These are phyloP conservation scores for Testicularia cyperi DNA, from an alignment of 1,284 basidiomycete genomes.

Conservation along the genomic window DNA sequence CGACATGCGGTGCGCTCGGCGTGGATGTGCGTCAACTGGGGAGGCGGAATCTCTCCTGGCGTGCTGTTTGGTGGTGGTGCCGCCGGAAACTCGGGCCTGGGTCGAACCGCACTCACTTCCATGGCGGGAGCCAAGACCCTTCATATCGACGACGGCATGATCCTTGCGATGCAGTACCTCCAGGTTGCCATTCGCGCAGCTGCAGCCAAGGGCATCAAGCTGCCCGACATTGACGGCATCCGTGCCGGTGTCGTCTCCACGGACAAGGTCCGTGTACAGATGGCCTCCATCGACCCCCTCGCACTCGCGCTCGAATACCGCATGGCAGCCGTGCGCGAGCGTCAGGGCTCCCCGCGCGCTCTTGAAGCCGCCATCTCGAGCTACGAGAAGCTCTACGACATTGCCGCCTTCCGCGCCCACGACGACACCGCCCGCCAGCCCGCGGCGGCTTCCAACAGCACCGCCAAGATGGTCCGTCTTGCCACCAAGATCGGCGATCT, in stretches of 20 bases:
- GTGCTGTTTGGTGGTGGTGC: slow-evolving; percentile 36
- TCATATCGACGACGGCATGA: slow-evolving; percentile 34
- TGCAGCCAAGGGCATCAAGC: slow-evolving; percentile 31
- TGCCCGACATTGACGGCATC: slow-evolving; percentile 38
- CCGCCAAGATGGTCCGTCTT: slow-evolving; percentile 33
- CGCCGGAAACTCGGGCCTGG: slow-evolving; percentile 15
- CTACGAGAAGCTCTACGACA: slow-evolving; percentile 31
- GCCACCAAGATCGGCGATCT: slow-evolving; percentile 51
- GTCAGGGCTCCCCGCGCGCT: slow-evolving; percentile 25
- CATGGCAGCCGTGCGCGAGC: slow-evolving; percentile 26
- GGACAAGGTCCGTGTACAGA: slow-evolving; percentile 20
- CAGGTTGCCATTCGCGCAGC: slow-evolving; percentile 36
- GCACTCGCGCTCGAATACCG: slow-evolving; percentile 25
- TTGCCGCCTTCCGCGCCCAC: slow-evolving; percentile 1
- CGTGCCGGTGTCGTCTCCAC: slow-evolving; percentile 13
- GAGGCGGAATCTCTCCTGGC: slow-evolving; percentile 49
- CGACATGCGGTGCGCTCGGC: slow-evolving; percentile 52
- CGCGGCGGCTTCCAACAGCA: slow-evolving; percentile 1
- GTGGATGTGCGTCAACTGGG: slow-evolving; percentile 56
- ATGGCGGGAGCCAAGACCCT: slow-evolving; percentile 19
- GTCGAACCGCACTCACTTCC: slow-evolving; percentile 17
- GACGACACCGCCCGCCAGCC: too few relatives aligned
- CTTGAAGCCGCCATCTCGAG: slow-evolving; percentile 14
- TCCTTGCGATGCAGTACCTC: slow-evolving; percentile 44
- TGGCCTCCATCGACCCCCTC: slow-evolving; percentile 31